These are phyloP conservation scores for Discostella stelligera DNA, from an alignment of 352 stramenopile genomes.

Conservation along the genomic window DNA sequence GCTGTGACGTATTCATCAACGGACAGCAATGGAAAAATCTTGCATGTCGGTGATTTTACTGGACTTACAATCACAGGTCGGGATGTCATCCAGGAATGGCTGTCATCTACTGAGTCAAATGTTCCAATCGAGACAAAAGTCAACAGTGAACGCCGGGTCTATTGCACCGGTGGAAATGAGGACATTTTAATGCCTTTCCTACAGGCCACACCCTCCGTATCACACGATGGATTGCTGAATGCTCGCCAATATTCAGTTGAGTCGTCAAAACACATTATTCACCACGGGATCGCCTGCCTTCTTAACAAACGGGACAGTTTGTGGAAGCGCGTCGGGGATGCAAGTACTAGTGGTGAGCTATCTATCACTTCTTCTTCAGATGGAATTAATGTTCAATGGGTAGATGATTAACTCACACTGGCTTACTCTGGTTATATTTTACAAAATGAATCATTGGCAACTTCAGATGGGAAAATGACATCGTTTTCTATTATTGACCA, in stretches of 20 bases:
- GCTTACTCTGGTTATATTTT: background rate
- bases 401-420: background rate
- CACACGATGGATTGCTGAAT: slow-evolving; percentile 1
- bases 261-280: slow-evolving; percentile 50
- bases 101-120: background rate
- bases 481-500: background rate
- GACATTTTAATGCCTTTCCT: slow-evolving; percentile 44
- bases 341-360: slow-evolving; percentile 6
- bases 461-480: background rate
- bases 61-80: slow-evolving; percentile 47
- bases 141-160: slow-evolving; percentile 33
- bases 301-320: slow-evolving; percentile 21
- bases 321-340: slow-evolving; percentile 15
- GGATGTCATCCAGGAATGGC: slow-evolving; percentile 50
- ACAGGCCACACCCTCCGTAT: slow-evolving; percentile 20
- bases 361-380: background rate
- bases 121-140: slow-evolving; percentile 1
- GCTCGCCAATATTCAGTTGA: slow-evolving; percentile 23
- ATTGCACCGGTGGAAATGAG: slow-evolving; percentile 48
- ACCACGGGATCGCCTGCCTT: slow-evolving; percentile 48
- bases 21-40: slow-evolving; percentile 54
- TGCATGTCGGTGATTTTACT: slow-evolving; percentile 65
- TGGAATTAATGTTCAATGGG: background rate
- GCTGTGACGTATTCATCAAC: slow-evolving; percentile 70
- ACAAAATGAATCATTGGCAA: background rate